Evolutionary conservation across 2,329 filamentous ascomycete species (phyloP), one percentile per base, ranked within the genome.

Genomic region (Colletotrichum horii): DNA sequence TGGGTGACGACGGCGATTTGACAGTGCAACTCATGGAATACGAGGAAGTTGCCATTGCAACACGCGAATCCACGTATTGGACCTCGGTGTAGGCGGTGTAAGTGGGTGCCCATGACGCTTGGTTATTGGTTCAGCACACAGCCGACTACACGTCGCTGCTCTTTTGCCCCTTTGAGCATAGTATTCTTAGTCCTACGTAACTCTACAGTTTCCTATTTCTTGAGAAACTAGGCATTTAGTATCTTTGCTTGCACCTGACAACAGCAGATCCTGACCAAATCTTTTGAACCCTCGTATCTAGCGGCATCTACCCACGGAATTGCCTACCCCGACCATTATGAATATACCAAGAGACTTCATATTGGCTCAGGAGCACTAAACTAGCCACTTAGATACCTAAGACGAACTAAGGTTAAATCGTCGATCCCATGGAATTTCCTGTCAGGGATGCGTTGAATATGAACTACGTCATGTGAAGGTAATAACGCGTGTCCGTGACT

Each of bases 381-480:
- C n/a, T 48, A n/a, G n/a, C n/a, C 7, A 22, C 5, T 19, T 12
- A n/a, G 4, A 12, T 48, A 48, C n/a, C 19, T n/a, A n/a, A 12
- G 4, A 48, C 19, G 38, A 48, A n/a, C n/a, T 12, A 12, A n/a
- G 8, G 19, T 48, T n/a, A 19, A n/a, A 12, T 19, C 19, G 38
- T 12, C 38, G 19, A 12, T n/a, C 38, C 9, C 82, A 84, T 79
- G 83, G 80, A 70, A 83, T 83, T 77, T 83, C 81, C 15, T 79
- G 80, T 36, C 77, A 73, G 11, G 82, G 82, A 9, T 83, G 82
- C 71, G 71, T 76, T 11, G 79, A 81, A 75, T 83, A 79, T 77
- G 83, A 83, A 72, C 77, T 77, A 43, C 80, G 82, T 12, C 82
- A 83, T 66, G 79, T 83, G 69, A 83, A 83, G 80, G 81, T 80